Conservation (phyloP, 2,329 filamentous ascomycete species). For the Colletotrichum filicis region DNA sequence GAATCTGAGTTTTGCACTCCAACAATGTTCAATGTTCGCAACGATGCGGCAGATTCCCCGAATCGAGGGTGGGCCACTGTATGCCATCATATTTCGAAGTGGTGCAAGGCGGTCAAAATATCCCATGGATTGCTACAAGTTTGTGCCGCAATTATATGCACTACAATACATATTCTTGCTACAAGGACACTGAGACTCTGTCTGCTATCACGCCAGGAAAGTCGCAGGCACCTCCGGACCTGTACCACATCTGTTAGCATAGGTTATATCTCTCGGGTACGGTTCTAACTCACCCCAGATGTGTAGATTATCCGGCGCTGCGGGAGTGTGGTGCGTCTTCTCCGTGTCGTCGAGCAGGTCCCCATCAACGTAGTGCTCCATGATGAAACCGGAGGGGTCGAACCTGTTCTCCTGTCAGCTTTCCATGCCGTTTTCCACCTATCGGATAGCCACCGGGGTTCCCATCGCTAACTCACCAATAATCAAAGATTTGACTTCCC, state of each 20-base stretch:
- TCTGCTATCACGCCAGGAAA: slow-evolving; percentile 29
- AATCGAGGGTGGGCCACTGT: no score
- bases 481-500: slow-evolving; percentile 74
- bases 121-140: not conserved
- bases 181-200: not conserved
- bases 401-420: slow-evolving; percentile 53
- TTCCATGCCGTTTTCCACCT: not conserved
- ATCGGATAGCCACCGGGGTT: not conserved
- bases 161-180: not conserved
- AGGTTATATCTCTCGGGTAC: not conserved
- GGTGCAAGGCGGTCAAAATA: no score
- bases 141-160: not conserved
- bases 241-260: slow-evolving; percentile 9
- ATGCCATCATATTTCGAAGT: not conserved
- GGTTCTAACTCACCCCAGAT: slow-evolving; percentile 54
- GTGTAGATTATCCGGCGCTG: slow-evolving; percentile 54
- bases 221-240: slow-evolving; percentile 36
- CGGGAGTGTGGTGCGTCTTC: slow-evolving; percentile 53
- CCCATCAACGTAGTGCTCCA: slow-evolving; percentile 78
- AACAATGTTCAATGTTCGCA: not conserved
- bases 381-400: slow-evolving; percentile 70
- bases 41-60: no score
- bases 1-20: no score
- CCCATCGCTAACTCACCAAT: slow-evolving; percentile 38
- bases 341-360: slow-evolving; percentile 70